Evolutionary conservation across 2,329 filamentous ascomycete species (phyloP), one percentile per base, ranked within the genome.

Genomic region (Fusarium sp.): DNA sequence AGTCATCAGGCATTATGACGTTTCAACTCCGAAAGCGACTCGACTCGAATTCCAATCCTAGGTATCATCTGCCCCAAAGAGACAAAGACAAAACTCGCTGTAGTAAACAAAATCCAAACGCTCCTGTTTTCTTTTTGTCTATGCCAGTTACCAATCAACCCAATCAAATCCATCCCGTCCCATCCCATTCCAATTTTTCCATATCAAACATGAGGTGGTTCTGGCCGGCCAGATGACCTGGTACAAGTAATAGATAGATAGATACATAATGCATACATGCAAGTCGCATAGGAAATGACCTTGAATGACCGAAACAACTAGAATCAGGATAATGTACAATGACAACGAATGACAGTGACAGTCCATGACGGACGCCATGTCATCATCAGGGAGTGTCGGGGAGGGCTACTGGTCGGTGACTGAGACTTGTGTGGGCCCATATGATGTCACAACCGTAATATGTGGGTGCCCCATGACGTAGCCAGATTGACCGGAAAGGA

Each of bases 351-450:
- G 44, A 63, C 54, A 45, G 60, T 66, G 44, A 66, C 54, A 45
- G 60, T 66, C 66, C 63, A 69, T 63, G 49, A 68, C 60, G 63
- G 66, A 49, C 74, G 66, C 73, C 71, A 77, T 77, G 76, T 75
- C 76, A 75, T 77, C 76, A 77, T 77, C 60, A 69, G 52, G 57
- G 63, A 69, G 64, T 60, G 35, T 54, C 27, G 51, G 52, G 46
- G 42, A 39, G 45, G 51, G 41, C 52, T 56, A 51, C 55, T 59
- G 55, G 44, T 73, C 45, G 35, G 46, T 21, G 60, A 59, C 69
- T 64, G 49, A 57, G 48, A 63, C 45, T 54, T 27, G 55, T 29
- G 70, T 42, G 67, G 70, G 25, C 21, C 51, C 49, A 44, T 46
- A 54, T 74, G 71, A 72, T 63, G 70, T 75, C 66, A 74, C 23